Percentiles rank a stretch among this genome's conserved stretches.
phyloP scores from a whole-genome alignment of 495 filamentous ascomycete genomes.

The Pseudomonodictys pantanalensis region DNA sequence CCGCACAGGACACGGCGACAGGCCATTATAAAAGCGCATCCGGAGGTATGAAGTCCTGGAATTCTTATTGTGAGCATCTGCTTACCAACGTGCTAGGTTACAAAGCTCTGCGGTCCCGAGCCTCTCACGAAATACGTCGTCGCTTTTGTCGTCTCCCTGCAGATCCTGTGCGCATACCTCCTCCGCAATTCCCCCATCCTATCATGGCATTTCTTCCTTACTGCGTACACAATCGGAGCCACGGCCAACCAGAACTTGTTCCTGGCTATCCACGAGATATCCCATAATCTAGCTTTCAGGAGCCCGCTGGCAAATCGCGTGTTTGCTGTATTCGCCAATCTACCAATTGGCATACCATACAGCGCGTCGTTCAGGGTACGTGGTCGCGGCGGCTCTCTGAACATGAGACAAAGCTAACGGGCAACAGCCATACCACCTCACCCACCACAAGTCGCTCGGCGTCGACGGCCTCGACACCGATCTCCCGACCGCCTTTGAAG shows the following conservation, averaged over 20 bases:
- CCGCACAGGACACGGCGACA: slow-evolving; percentile 86
- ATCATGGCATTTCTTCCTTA: slow-evolving; percentile 77
- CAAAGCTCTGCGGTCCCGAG: slow-evolving; percentile 95
- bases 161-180: slow-evolving; percentile 74
- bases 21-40: slow-evolving; percentile 97
- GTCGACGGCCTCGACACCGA: slow-evolving; percentile 96
- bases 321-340: slow-evolving; percentile 87
- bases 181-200: slow-evolving; percentile 77
- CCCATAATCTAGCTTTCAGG: slow-evolving; percentile 92
- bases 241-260: slow-evolving; percentile 99
- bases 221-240: slow-evolving; percentile 89
- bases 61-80: neutral
- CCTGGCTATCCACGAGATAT: slow-evolving; percentile 98
- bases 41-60: slow-evolving; percentile 62
- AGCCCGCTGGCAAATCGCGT: slow-evolving; percentile 79
- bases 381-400: neutral
- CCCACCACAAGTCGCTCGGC: slow-evolving; percentile 97
- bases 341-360: slow-evolving; percentile 94
- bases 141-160: slow-evolving; percentile 75
- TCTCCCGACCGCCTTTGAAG: slow-evolving; percentile 88
- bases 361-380: slow-evolving; percentile 86
- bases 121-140: slow-evolving; percentile 94
- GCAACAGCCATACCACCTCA: slow-evolving; percentile 89
- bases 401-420: slow-evolving; percentile 8
- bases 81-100: slow-evolving; percentile 59